Evolutionary conservation across 139 green algal species (phyloP).

Genomic region (Limnomonas spitsbergensis): DNA sequence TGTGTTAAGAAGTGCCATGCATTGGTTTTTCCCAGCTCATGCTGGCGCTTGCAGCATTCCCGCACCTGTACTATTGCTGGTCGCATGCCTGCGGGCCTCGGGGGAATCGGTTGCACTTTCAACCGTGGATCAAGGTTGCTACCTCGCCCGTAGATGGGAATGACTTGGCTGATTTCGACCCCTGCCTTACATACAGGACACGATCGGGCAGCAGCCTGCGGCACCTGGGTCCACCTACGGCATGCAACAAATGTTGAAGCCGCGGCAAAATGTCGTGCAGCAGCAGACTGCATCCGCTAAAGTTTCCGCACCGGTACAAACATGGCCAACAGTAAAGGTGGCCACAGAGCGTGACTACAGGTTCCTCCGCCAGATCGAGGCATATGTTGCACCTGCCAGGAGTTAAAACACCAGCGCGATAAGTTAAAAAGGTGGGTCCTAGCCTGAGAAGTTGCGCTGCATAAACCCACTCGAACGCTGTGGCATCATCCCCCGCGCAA

Average conservation of each 20-base stretch:
- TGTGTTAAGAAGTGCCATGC: too few species aligned
- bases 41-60: too few species aligned
- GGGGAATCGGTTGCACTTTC: neutral
- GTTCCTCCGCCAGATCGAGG: conserved; percentile 84
- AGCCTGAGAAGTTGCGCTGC: too few species aligned
- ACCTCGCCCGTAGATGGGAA: conserved; percentile 15
- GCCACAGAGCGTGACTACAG: conserved; percentile 91
- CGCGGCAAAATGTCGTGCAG: neutral
- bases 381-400: conserved; percentile 87
- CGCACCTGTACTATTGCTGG: neutral
- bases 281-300: neutral
- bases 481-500: too few species aligned
- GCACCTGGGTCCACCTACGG: conserved; percentile 5
- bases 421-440: too few species aligned
- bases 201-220: neutral
- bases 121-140: conserved; percentile 9
- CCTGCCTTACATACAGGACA: conserved; percentile 15
- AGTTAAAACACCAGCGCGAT: too few species aligned
- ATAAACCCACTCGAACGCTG: too few species aligned
- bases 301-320: conserved; percentile 69
- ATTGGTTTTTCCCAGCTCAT: too few species aligned
- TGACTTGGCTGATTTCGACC: conserved; percentile 6
- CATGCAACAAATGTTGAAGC: neutral
- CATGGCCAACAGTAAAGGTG: conserved; percentile 97
- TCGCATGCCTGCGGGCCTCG: neutral